Evolutionary conservation across 768 basidiomycete genomes (phyloP).

Genomic region (Agaricus blazei): DNA sequence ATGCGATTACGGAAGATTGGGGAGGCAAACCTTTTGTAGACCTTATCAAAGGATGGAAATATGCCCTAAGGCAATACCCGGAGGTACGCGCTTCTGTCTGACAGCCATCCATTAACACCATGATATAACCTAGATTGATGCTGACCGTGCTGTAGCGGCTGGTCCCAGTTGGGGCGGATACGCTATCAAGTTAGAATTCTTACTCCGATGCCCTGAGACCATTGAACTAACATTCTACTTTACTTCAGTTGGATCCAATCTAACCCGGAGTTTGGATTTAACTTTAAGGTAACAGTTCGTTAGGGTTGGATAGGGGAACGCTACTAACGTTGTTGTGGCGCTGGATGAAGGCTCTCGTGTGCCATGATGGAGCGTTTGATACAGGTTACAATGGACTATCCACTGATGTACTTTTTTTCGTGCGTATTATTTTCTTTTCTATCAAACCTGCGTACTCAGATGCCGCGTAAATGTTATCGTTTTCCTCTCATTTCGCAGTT

Average conservation of each 20-base stretch:
- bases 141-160: slow-evolving; percentile 66
- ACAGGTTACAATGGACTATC: slow-evolving; percentile 75
- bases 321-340: too few relatives aligned
- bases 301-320: too few relatives aligned
- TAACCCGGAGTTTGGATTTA: slow-evolving; percentile 81
- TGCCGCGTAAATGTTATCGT: neutral
- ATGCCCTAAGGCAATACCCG: slow-evolving; percentile 61
- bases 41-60: slow-evolving; percentile 69
- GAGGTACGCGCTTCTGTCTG: slow-evolving; percentile 40
- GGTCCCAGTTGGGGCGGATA: slow-evolving; percentile 88
- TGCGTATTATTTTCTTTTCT: slow-evolving; percentile 29
- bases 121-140: slow-evolving; percentile 46
- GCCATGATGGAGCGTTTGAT: slow-evolving; percentile 93
- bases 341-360: slow-evolving; percentile 56
- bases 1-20: slow-evolving; percentile 77
- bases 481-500: slow-evolving; percentile 38
- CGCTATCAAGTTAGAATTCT: slow-evolving; percentile 68
- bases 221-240: neutral
- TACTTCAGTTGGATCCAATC: slow-evolving; percentile 87
- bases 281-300: slow-evolving; percentile 57
- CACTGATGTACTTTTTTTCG: slow-evolving; percentile 91
- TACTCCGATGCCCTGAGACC: neutral
- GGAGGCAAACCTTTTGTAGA: slow-evolving; percentile 84
- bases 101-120: neutral
- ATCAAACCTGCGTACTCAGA: neutral